phyloP scores from a whole-genome alignment of 257 asterid species.

The Ilex asprella region DNA sequence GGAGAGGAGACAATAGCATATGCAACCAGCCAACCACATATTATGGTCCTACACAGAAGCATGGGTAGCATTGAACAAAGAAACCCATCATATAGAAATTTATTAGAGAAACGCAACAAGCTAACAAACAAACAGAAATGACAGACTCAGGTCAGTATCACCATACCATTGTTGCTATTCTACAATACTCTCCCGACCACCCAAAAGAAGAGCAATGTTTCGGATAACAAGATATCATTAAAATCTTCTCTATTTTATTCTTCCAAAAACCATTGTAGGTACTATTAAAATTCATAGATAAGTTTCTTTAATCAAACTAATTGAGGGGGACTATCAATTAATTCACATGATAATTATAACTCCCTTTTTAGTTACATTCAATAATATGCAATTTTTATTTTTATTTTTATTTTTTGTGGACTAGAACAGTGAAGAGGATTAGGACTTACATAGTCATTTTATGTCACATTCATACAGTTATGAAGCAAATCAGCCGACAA shows the following conservation, averaged over 20 bases:
- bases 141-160: conserved; percentile 9
- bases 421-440: conserved; percentile 15
- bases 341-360: background rate
- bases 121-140: conserved; percentile 7
- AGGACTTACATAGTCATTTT: conserved; percentile 3
- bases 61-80: conserved; percentile 22
- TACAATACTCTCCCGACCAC: conserved; percentile 15
- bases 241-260: no score
- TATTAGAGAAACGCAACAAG: conserved; percentile 19
- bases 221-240: background rate
- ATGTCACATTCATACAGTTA: conserved; percentile 1
- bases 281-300: no score
- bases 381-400: background rate
- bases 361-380: background rate
- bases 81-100: conserved; percentile 45
- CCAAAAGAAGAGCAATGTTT: background rate
- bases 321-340: no score
- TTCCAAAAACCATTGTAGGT: no score
- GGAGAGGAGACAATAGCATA: conserved; percentile 28
- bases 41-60: conserved; percentile 40
- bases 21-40: conserved; percentile 33
- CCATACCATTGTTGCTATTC: conserved; percentile 27
- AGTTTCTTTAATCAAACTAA: no score
- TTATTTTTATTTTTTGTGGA: conserved; percentile 1
- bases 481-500: conserved; percentile 14